Evolutionary conservation across 2,329 filamentous ascomycete species (phyloP).

Genomic region (Fusarium hostae): DNA sequence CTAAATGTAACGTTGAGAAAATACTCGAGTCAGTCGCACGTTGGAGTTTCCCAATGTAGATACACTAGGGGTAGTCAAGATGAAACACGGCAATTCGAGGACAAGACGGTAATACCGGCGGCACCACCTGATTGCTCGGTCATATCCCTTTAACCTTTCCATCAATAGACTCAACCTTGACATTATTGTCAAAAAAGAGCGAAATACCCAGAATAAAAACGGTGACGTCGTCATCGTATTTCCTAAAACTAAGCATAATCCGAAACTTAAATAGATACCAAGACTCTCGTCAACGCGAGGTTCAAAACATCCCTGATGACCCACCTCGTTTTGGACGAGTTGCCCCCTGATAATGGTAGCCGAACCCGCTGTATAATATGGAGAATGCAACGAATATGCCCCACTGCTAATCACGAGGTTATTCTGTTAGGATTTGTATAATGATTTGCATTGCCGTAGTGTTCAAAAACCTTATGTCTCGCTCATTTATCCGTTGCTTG

Average conservation of each 20-base stretch:
- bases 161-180: neutral
- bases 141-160: neutral
- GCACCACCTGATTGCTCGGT: neutral
- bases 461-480: neutral
- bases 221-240: neutral
- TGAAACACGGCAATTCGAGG: neutral
- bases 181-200: too few relatives aligned
- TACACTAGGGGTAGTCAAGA: neutral
- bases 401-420: neutral
- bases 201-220: neutral
- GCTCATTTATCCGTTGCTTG: neutral
- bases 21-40: neutral
- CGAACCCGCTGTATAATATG: slow-evolving; percentile 9
- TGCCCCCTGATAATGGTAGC: neutral
- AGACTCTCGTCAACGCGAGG: neutral
- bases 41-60: neutral
- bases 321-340: slow-evolving; percentile 14
- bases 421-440: neutral
- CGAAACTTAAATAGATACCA: neutral
- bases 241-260: neutral
- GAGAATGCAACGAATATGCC: slow-evolving; percentile 5
- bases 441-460: neutral
- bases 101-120: neutral
- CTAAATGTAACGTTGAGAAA: neutral
- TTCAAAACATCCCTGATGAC: neutral